phyloP scores from a whole-genome alignment of 495 filamentous ascomycete genomes.

The Penicillium steckii region DNA sequence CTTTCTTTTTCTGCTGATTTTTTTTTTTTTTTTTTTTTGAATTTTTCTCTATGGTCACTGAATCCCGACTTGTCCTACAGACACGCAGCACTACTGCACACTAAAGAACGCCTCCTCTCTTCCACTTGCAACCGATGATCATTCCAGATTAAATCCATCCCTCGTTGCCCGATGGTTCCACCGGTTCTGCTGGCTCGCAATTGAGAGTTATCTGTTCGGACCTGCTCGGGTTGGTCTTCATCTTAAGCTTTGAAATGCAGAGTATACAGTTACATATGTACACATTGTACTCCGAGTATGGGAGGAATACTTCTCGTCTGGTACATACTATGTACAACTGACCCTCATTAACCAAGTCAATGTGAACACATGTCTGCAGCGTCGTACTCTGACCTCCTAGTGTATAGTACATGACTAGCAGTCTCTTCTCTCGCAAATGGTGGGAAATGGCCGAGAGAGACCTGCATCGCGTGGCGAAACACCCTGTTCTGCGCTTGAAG shows the following conservation, averaged over 20 bases:
- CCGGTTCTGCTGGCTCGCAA: neutral
- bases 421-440: too few relatives aligned
- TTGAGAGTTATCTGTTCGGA: neutral
- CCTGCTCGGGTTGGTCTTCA: neutral
- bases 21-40: neutral
- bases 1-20: neutral
- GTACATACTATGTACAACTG: neutral
- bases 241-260: neutral
- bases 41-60: neutral
- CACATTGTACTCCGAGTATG: too few relatives aligned
- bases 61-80: too few relatives aligned
- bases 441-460: neutral
- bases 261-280: too few relatives aligned
- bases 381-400: neutral
- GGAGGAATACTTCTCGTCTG: too few relatives aligned
- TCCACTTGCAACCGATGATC: slow-evolving; percentile 8
- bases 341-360: neutral
- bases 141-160: slow-evolving; percentile 8
- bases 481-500: neutral
- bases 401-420: neutral
- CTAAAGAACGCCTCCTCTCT: slow-evolving; percentile 9
- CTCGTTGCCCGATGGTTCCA: slow-evolving; percentile 22
- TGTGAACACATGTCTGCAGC: neutral
- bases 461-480: neutral
- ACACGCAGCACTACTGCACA: slow-evolving; percentile 12